Evolutionary conservation across 2,329 filamentous ascomycete species (phyloP).

Genomic region (Cercospora janseana): DNA sequence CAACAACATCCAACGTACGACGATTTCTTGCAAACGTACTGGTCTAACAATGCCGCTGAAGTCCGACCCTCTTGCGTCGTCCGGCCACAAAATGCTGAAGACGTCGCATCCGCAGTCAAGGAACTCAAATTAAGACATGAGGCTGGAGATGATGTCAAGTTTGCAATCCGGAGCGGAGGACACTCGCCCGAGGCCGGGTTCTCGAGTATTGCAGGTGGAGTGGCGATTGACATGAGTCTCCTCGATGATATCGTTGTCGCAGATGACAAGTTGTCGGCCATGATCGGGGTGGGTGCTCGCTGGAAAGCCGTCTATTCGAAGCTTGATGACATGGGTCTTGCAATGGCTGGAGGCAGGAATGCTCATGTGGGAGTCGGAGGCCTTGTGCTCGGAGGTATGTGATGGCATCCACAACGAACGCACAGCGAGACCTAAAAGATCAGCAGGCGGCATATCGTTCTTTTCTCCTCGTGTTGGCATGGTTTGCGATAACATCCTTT

Average conservation of each 20-base stretch:
- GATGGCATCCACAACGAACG: background rate
- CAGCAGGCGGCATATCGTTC: background rate
- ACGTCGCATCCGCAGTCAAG: constrained; percentile 14
- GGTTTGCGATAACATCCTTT: constrained; percentile 30
- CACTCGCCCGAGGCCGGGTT: constrained; percentile 13
- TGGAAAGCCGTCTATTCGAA: constrained; percentile 47
- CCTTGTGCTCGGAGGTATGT: background rate
- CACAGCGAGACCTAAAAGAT: background rate
- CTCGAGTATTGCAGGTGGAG: constrained; percentile 24
- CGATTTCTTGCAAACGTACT: background rate
- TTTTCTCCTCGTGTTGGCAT: constrained; percentile 25
- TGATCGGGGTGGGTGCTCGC: constrained; percentile 47
- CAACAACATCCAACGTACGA: background rate
- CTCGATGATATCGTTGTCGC: constrained; percentile 42
- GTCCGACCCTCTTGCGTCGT: constrained; percentile 15
- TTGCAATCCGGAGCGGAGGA: constrained; percentile 4
- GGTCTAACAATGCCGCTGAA: background rate
- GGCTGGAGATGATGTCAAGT: background rate
- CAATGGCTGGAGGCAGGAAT: constrained; percentile 46
- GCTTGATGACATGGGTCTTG: constrained; percentile 41
- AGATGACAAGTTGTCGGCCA: constrained; percentile 39
- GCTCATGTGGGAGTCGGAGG: constrained; percentile 22
- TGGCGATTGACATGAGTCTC: constrained; percentile 48
- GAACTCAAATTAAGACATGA: constrained; percentile 1
- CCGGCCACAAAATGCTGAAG: constrained; percentile 8